phyloP scores from a whole-genome alignment of 768 basidiomycete species.

The Suillus fuscotomentosus region DNA sequence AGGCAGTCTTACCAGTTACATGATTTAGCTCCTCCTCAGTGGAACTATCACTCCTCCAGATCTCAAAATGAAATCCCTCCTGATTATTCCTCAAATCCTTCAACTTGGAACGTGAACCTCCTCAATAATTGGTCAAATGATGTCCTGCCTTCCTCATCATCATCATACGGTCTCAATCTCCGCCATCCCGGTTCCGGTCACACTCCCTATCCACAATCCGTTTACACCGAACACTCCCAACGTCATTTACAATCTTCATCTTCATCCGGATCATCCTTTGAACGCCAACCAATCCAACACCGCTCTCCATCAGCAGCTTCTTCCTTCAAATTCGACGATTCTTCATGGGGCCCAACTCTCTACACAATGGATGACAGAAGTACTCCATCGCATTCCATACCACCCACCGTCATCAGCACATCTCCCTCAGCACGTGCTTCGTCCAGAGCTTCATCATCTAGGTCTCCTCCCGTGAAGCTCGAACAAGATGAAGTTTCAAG shows the following conservation, averaged over 20 bases:
- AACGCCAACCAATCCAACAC: constrained; percentile 15
- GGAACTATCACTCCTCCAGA: constrained; percentile 25
- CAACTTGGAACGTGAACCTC: constrained; percentile 21
- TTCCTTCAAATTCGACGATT: constrained; percentile 22
- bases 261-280: constrained; percentile 13
- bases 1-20: constrained; percentile 21
- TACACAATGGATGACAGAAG: constrained; percentile 33
- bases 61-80: constrained; percentile 17
- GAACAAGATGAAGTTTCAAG: constrained; percentile 27
- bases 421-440: constrained; percentile 35
- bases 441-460: constrained; percentile 30
- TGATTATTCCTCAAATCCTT: constrained; percentile 14
- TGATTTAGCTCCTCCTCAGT: constrained; percentile 22
- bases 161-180: constrained; percentile 14
- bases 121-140: constrained; percentile 8
- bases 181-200: constrained; percentile 22
- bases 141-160: constrained; percentile 21
- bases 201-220: constrained; percentile 17
- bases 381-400: constrained; percentile 33
- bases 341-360: constrained; percentile 29
- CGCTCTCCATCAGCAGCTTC: constrained; percentile 13
- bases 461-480: constrained; percentile 29
- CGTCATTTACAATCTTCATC: constrained; percentile 17
- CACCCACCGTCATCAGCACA: constrained; percentile 29
- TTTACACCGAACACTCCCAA: constrained; percentile 19